phyloP scores from a whole-genome alignment of 148 eudicot genomes.

The Rhododendron ferrugineum region DNA sequence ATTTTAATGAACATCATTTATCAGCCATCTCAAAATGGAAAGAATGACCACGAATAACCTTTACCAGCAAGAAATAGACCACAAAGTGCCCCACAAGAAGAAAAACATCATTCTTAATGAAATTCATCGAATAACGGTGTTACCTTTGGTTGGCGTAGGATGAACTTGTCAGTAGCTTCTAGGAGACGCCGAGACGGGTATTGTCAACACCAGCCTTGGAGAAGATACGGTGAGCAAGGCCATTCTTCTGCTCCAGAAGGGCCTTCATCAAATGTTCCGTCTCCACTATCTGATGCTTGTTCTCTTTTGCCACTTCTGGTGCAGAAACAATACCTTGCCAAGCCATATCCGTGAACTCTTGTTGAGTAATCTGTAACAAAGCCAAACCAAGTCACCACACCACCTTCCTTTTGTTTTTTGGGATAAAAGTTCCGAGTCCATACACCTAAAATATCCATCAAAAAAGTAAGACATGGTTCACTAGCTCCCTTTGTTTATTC shows the following conservation, averaged over 20 bases:
- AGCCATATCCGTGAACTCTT: constrained; percentile 94
- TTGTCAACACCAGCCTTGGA: constrained; percentile 90
- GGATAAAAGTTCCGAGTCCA: neutral
- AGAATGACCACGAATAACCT: neutral
- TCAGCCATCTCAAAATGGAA: neutral
- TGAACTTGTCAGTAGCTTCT: constrained; percentile 85
- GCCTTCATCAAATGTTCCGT: constrained; percentile 94
- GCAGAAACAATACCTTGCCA: constrained; percentile 96
- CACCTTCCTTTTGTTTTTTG: neutral
- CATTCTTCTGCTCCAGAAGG: constrained; percentile 89
- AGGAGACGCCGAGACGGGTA: constrained; percentile 81
- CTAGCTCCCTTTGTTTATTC: neutral
- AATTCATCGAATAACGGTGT: neutral
- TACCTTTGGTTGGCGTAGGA: constrained; percentile 93
- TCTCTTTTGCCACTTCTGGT: constrained; percentile 89
- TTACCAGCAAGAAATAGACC: neutral
- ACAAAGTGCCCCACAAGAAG: neutral
- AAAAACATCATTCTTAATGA: neutral
- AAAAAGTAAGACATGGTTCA: neutral
- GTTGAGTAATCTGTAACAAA: constrained; percentile 61
- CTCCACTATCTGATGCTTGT: constrained; percentile 95
- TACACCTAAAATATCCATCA: neutral
- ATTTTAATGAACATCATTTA: neutral
- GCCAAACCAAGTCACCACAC: neutral
- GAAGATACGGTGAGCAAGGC: constrained; percentile 95